A percentile compares a stretch with the other conserved stretches of the same genome.
Conservation (phyloP, 805 yeast genomes). For the Wickerhamiella qilinensis region DNA sequence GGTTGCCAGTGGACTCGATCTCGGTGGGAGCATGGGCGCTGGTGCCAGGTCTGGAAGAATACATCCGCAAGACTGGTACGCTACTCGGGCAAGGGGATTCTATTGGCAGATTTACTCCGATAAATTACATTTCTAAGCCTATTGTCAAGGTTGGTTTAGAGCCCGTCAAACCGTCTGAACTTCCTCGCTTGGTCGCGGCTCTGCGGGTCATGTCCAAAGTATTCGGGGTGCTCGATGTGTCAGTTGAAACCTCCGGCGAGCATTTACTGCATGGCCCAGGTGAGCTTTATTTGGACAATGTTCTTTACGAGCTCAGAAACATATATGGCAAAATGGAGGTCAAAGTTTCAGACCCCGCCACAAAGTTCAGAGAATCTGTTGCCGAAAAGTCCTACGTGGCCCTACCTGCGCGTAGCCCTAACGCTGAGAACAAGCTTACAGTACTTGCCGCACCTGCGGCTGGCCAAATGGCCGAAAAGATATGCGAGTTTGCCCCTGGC, state of each 20-base stretch:
- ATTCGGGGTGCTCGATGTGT: conserved; percentile 51
- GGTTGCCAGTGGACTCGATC: conserved; percentile 35
- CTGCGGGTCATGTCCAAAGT: conserved; percentile 43
- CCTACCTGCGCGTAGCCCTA: conserved; percentile 42
- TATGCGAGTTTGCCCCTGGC: conserved; percentile 20
- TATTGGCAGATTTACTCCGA: conserved; percentile 22
- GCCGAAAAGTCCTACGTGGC: conserved; percentile 48
- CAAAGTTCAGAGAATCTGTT: conserved; percentile 66
- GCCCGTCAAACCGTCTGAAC: conserved; percentile 62
- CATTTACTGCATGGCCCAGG: conserved; percentile 70
- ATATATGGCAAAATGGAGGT: conserved; percentile 51
- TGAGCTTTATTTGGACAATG: conserved; percentile 72
- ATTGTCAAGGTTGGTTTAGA: conserved; percentile 72
- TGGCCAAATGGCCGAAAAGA: conserved; percentile 29
- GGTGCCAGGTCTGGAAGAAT: conserved; percentile 43
- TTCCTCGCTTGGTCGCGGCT: conserved; percentile 58
- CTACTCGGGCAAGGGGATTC: background rate
- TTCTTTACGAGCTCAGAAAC: conserved; percentile 57
- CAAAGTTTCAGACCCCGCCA: conserved; percentile 72
- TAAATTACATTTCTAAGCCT: conserved; percentile 34
- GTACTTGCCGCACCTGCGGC: conserved; percentile 64
- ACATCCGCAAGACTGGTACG: conserved; percentile 46
- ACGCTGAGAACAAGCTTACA: conserved; percentile 41
- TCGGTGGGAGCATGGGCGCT: conserved; percentile 55
- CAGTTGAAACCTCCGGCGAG: conserved; percentile 81